Percentiles rank a stretch among this genome's conserved stretches.
Evolutionary conservation across 495 filamentous ascomycete species (phyloP).

Genomic region (Darksidea phi): DNA sequence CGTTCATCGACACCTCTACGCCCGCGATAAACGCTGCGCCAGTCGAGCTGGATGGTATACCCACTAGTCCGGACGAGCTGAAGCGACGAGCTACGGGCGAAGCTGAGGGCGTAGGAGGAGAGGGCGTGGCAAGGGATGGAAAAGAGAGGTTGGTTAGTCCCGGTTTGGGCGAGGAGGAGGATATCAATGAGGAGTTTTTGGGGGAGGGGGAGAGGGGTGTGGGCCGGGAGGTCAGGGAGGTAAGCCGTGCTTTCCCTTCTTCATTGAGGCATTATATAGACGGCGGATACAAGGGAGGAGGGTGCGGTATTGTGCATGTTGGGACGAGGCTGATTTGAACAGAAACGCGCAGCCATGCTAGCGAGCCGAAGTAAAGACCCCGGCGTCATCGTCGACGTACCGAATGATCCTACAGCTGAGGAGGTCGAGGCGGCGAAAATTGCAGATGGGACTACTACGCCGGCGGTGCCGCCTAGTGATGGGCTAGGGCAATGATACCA

Average conservation of each 20-base stretch:
- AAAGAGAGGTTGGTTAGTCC: constrained; percentile 15
- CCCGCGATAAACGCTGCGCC: constrained; percentile 40
- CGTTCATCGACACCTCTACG: constrained; percentile 32
- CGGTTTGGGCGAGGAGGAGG: constrained; percentile 26
- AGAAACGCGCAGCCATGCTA: constrained; percentile 39
- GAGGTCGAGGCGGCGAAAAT: constrained; percentile 40
- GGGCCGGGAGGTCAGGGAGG: constrained; percentile 31
- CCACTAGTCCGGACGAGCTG: constrained; percentile 6
- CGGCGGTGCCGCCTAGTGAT: constrained; percentile 9
- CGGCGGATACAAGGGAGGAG: too few relatives aligned
- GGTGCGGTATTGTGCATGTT: too few relatives aligned
- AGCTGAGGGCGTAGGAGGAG: constrained; percentile 2
- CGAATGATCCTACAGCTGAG: constrained; percentile 38
- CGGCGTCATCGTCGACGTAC: constrained; percentile 43
- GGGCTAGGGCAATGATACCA: too few relatives aligned
- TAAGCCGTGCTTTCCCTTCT: constrained; percentile 12
- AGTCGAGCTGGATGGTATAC: constrained; percentile 39
- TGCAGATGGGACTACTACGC: constrained; percentile 28
- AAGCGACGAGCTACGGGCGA: not conserved
- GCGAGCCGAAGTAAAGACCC: constrained; percentile 38
- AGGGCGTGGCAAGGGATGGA: not conserved
- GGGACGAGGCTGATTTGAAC: too few relatives aligned
- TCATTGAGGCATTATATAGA: too few relatives aligned
- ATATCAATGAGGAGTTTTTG: constrained; percentile 33
- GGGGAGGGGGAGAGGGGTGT: constrained; percentile 30